Evolutionary conservation across 148 eudicot genomes (phyloP).

Genomic region (Cornus suecica): DNA sequence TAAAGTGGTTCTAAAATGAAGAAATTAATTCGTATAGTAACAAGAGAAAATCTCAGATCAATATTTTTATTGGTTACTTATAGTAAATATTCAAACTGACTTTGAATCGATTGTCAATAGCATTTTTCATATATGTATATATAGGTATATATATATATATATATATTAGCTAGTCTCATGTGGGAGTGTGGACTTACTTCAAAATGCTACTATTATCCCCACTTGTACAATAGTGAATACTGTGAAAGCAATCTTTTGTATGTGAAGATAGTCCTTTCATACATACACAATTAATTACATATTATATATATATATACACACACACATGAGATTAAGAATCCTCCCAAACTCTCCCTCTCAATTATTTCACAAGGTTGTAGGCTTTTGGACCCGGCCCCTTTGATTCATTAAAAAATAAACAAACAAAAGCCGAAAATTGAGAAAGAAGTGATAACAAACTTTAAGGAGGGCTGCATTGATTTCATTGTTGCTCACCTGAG

Average conservation of each 20-base stretch:
- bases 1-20: conserved; percentile 33
- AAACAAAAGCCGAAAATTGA: background rate
- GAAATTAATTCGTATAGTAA: no score
- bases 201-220: no score
- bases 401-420: conserved; percentile 24
- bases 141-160: conserved; percentile 1
- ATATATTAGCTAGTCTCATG: background rate
- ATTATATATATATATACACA: no score
- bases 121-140: background rate
- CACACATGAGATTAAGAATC: conserved; percentile 46
- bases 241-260: no score
- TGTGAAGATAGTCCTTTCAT: no score
- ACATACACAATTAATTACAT: no score
- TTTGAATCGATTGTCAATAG: no score
- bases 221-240: no score
- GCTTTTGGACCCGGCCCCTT: conserved; percentile 36
- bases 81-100: no score
- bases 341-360: conserved; percentile 24
- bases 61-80: no score
- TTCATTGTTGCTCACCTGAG: background rate
- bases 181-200: no score
- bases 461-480: background rate
- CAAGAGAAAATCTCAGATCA: no score
- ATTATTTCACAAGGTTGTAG: conserved; percentile 41
- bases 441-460: conserved; percentile 13